These are phyloP conservation scores for Theobroma cacao DNA, from an alignment of 345 rosid genomes.

Conservation along the genomic window DNA sequence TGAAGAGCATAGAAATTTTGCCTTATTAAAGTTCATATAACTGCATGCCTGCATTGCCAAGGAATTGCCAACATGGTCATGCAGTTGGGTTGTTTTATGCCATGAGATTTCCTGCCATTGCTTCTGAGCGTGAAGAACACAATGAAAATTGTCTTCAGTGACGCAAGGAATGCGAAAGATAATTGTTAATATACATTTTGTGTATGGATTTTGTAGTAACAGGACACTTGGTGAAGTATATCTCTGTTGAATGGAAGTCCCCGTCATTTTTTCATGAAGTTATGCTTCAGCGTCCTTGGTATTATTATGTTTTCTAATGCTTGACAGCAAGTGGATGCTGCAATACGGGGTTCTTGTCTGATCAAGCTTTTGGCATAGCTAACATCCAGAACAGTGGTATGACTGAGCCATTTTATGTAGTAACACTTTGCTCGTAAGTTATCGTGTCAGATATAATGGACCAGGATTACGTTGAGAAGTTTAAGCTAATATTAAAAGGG, in stretches of 20 bases:
- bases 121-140: too few relatives aligned
- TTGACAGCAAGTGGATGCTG: not conserved
- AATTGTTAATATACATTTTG: too few relatives aligned
- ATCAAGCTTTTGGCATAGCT: not conserved
- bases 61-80: too few relatives aligned
- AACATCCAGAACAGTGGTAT: not conserved
- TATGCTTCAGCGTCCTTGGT: not conserved
- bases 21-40: too few relatives aligned
- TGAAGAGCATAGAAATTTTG: too few relatives aligned
- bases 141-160: too few relatives aligned
- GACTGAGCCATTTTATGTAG: not conserved
- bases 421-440: too few relatives aligned
- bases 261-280: not conserved
- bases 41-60: too few relatives aligned
- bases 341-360: not conserved
- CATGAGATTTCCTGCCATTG: not conserved
- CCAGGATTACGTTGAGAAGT: too few relatives aligned
- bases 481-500: too few relatives aligned
- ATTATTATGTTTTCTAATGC: not conserved
- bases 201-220: not conserved
- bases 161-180: not conserved
- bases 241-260: not conserved
- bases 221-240: not conserved
- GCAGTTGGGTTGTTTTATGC: not conserved
- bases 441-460: too few relatives aligned